Base-by-base conservation (phyloP, 1,284 basidiomycete genomes). In the Cryptococcus jaspeensis region DNA sequence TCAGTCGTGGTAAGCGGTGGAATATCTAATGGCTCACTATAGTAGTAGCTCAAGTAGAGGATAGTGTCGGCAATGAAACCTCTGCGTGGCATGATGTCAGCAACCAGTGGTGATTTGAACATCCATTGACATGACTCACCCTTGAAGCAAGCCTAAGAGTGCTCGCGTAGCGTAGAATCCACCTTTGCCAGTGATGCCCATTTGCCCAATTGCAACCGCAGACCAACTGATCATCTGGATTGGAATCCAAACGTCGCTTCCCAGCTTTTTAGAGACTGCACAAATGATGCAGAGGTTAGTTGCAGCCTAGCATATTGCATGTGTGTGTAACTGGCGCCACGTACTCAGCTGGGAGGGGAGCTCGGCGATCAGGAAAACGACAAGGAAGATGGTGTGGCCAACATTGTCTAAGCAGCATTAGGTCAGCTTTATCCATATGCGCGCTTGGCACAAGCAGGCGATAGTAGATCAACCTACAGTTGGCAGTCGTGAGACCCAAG, bases 21-120 rank as follows among this genome's bases (percentile, higher is more conserved):
- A n/a, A n/a, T n/a, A n/a, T n/a, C n/a, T n/a, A n/a, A n/a, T n/a
- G 50, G 56, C 25, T 51, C 32, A 20, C 59, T 71, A 59, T 73
- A 79, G 63, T 65, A 80, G 60, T 79, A 79, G n/a, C 61, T 67
- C 4, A 80, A 58, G 61, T 78, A 80, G 0, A 80, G 63, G 47
- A 79, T 71, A 8, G 70, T 66, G 56, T 78, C 76, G 2, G 78
- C 73, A 12, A 81, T 72, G 53, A 79, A 78, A 0, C 78, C n/a
- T n/a, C n/a, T n/a, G n/a, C n/a, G n/a, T n/a, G n/a, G n/a, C n/a
- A n/a, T n/a, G n/a, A n/a, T n/a, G n/a, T n/a, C n/a, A n/a, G n/a
- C n/a, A n/a, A n/a, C n/a, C n/a, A n/a, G n/a, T n/a, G n/a, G n/a
- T n/a, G n/a, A n/a, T n/a, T n/a, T n/a, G n/a, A n/a, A n/a, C n/a